Evolutionary conservation across 2,329 filamentous ascomycete species (phyloP), one percentile per base, ranked within the genome.

Genomic region (Alternaria conjuncta): DNA sequence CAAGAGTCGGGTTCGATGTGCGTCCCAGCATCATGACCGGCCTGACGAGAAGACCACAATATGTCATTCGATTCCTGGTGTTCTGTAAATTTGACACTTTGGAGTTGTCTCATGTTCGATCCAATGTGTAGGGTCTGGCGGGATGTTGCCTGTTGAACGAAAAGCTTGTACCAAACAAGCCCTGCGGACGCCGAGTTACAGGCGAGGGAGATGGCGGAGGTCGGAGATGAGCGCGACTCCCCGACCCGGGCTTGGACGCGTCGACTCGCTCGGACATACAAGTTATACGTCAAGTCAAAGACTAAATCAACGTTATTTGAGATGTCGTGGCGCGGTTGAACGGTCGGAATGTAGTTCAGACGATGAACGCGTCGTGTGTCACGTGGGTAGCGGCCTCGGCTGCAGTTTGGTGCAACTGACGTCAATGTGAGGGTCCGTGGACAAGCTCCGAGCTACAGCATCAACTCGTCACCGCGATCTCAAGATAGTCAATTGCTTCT

Each of bases 401-500:
- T 49, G 36, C 23, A 28, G 36, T 20, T 26, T 50, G 23, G 26
- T 28, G 25, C 6, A 21, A 10, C 36, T 61, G 54, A 61, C 59
- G 59, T 61, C 56, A 57, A n/a, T 4, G 44, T 62, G 32, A 47
- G 25, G 15, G 36, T 53, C 49, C 49, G 30, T 53, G 13, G 49
- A 46, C 43, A 61, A 59, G 60, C 47, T 49, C 57, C 49, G 32
- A 59, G 53, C 53, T 53, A 63, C 61, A 46, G 25, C 60, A 59
- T 59, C 60, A 54, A 53, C 51, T 63, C 60, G 51, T 65, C 63
- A 65, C 59, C 13, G 30, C 49, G 23, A 49, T 25, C 3, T 30
- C 15, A 30, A 51, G 21, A 47, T 59, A 32, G 6, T 30, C 30
- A 64, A 64, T 64, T 65, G 43, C 55, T 32, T 8, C 23, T 45